Percentiles rank a stretch among this genome's conserved stretches.
phyloP scores from a whole-genome alignment of 805 yeast species.

The Candida tibetensis region DNA sequence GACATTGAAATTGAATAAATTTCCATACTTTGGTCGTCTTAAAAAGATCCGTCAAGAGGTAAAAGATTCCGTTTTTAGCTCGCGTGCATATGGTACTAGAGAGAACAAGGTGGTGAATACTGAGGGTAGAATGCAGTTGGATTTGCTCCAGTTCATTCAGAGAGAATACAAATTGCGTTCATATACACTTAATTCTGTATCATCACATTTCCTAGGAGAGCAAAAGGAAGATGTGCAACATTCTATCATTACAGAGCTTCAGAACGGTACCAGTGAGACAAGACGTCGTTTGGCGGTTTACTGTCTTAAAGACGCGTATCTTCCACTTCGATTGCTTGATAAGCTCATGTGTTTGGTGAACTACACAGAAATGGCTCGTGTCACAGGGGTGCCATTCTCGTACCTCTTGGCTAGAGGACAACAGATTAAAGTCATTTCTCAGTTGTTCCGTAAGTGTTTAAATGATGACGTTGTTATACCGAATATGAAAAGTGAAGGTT shows the following conservation, averaged over 20 bases:
- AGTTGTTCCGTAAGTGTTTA: conserved; percentile 87
- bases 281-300: conserved; percentile 94
- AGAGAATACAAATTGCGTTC: conserved; percentile 94
- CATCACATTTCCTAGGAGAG: conserved; percentile 89
- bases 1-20: conserved; percentile 60
- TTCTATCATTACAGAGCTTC: conserved; percentile 91
- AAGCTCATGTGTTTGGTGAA: conserved; percentile 95
- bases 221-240: conserved; percentile 98
- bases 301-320: conserved; percentile 92
- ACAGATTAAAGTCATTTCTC: conserved; percentile 96
- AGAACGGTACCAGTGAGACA: conserved; percentile 88
- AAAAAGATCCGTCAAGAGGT: conserved; percentile 66
- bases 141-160: conserved; percentile 86
- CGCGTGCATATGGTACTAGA: conserved; percentile 94
- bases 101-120: conserved; percentile 89
- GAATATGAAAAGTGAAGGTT: conserved; percentile 77
- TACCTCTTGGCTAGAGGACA: conserved; percentile 89
- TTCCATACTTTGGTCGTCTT: conserved; percentile 87
- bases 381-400: conserved; percentile 96
- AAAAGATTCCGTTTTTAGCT: conserved; percentile 79
- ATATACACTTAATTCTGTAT: conserved; percentile 91
- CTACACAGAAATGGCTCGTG: conserved; percentile 99
- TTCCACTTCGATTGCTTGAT: conserved; percentile 84
- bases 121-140: conserved; percentile 95
- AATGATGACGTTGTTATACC: conserved; percentile 87